Evolutionary conservation across 202 grass and related monocot species (phyloP).

Genomic region (Tripidium arundinaceum): DNA sequence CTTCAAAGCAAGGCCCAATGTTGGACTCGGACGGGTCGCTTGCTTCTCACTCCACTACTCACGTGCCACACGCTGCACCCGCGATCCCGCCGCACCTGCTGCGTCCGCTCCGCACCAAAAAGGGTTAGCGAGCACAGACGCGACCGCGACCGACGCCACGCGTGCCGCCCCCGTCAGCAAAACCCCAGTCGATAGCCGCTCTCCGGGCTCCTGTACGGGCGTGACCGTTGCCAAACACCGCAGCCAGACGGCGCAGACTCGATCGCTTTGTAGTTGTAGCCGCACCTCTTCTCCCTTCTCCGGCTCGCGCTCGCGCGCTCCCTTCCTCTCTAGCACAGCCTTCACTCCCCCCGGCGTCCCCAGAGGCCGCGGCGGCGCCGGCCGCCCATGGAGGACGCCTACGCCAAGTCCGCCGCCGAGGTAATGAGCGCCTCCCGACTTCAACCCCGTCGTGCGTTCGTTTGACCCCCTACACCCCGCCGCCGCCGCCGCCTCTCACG

Average conservation of each 20-base stretch:
- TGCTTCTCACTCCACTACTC: conserved; percentile 23
- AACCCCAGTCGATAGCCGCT: background rate
- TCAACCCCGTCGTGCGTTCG: background rate
- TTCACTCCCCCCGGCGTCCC: background rate
- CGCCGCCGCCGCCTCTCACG: conserved; percentile 30
- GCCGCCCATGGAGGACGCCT: conserved; percentile 78
- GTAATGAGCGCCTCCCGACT: conserved; percentile 33
- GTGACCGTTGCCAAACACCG: conserved; percentile 10
- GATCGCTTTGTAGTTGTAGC: background rate
- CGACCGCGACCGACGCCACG: background rate
- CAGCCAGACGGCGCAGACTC: background rate
- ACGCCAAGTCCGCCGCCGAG: conserved; percentile 81
- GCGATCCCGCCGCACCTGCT: background rate
- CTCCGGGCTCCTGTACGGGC: background rate
- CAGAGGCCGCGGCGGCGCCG: background rate
- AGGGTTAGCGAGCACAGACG: background rate
- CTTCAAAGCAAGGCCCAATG: no score
- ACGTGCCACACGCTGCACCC: background rate
- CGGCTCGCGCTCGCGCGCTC: background rate
- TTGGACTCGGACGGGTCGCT: background rate
- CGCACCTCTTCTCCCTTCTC: no score
- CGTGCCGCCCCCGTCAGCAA: background rate
- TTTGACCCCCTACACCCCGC: background rate
- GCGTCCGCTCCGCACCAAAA: conserved; percentile 1
- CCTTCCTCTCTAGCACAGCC: background rate